These are phyloP conservation scores for Vitis hybrid DNA, from an alignment of 177 flowering plant species.

Conservation along the genomic window DNA sequence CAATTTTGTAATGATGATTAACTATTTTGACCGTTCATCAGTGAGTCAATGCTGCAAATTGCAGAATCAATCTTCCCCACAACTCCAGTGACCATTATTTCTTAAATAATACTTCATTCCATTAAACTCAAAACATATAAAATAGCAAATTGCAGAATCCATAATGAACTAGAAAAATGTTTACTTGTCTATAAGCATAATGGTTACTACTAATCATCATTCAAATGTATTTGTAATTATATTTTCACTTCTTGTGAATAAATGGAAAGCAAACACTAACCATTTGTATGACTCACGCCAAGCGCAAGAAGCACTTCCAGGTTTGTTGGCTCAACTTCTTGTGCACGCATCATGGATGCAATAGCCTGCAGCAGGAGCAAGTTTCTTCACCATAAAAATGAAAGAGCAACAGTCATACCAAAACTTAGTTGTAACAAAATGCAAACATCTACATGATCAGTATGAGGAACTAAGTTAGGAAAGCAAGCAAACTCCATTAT, in stretches of 20 bases:
- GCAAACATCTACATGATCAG: background rate
- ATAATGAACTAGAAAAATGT: background rate
- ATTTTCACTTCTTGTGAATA: background rate
- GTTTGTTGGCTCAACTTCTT: slow-evolving; percentile 86
- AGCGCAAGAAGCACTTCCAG: slow-evolving; percentile 98
- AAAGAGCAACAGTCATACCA: background rate
- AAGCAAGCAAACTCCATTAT: too few relatives aligned
- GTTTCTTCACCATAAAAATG: background rate
- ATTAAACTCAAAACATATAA: background rate
- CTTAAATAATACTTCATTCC: background rate
- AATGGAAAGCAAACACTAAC: slow-evolving; percentile 38
- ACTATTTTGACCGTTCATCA: background rate
- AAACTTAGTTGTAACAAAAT: background rate
- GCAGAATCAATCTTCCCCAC: background rate
- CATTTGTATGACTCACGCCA: slow-evolving; percentile 99
- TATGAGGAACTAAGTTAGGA: background rate
- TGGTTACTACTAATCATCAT: background rate
- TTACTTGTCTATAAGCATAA: background rate
- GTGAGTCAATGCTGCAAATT: background rate
- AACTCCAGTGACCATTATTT: background rate
- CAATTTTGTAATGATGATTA: slow-evolving; percentile 10
- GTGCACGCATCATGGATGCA: slow-evolving; percentile 98
- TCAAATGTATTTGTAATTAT: background rate
- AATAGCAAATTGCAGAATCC: background rate
- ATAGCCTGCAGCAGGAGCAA: slow-evolving; percentile 68